Evolutionary conservation across 306 rosid genomes (phyloP).

Genomic region (Parietaria judaica): DNA sequence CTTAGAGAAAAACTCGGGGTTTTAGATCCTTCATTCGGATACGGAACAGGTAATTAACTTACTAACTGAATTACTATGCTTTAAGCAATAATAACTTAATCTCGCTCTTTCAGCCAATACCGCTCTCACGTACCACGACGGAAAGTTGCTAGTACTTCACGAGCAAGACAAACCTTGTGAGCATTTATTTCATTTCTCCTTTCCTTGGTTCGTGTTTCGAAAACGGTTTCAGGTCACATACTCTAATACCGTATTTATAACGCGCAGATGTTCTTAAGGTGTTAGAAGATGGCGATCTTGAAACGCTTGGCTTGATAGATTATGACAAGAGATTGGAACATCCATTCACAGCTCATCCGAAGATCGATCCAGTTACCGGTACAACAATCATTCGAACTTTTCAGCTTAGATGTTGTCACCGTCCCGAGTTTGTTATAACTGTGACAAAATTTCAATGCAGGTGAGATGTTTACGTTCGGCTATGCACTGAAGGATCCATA

Average conservation of each 20-base stretch:
- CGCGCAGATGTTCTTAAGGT: slow-evolving; percentile 78
- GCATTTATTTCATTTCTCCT: slow-evolving; percentile 15
- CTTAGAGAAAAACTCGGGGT: slow-evolving; percentile 69
- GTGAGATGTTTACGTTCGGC: slow-evolving; percentile 96
- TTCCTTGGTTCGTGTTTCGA: slow-evolving; percentile 1
- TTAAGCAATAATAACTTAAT: background rate
- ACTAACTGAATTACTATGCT: background rate
- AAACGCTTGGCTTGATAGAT: slow-evolving; percentile 83
- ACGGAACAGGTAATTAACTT: slow-evolving; percentile 53
- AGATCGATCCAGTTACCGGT: slow-evolving; percentile 93
- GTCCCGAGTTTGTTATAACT: no score
- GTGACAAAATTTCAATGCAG: slow-evolving; percentile 32
- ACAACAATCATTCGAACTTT: slow-evolving; percentile 36
- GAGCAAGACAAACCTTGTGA: slow-evolving; percentile 93
- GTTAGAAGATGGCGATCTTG: slow-evolving; percentile 94
- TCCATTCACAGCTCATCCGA: slow-evolving; percentile 95
- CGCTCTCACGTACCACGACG: slow-evolving; percentile 79
- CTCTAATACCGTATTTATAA: background rate
- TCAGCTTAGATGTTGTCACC: background rate
- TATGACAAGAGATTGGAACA: slow-evolving; percentile 91
- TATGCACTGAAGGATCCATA: slow-evolving; percentile 74
- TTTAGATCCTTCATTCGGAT: slow-evolving; percentile 62
- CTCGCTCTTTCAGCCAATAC: slow-evolving; percentile 56
- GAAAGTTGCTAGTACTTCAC: slow-evolving; percentile 78
- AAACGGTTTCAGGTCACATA: background rate